Evolutionary conservation across 192 early-diverging fungal species (phyloP).

Genomic region (Anaeromyces robustus): DNA sequence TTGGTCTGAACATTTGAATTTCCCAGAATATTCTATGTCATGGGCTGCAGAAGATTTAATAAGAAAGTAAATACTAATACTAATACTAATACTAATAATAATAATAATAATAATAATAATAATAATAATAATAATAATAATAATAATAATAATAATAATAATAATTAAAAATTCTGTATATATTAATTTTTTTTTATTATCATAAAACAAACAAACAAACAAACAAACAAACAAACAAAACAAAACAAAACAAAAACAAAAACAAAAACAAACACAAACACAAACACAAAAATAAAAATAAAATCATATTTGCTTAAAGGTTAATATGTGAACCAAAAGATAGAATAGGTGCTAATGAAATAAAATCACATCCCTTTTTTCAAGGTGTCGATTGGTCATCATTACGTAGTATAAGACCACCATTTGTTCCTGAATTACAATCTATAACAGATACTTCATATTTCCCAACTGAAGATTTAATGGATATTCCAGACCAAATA

Average conservation of each 20-base stretch:
- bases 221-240: too few relatives aligned
- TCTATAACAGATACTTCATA: constrained; percentile 97
- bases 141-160: too few relatives aligned
- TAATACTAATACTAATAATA: too few relatives aligned
- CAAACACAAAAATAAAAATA: too few relatives aligned
- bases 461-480: constrained; percentile 89
- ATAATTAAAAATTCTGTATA: too few relatives aligned
- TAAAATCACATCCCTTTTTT: constrained; percentile 94
- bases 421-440: constrained; percentile 78
- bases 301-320: too few relatives aligned
- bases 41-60: constrained; percentile 87
- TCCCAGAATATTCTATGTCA: constrained; percentile 89
- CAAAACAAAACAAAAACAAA: too few relatives aligned
- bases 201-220: too few relatives aligned
- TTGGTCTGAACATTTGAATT: constrained; percentile 77
- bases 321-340: constrained; percentile 71
- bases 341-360: constrained; percentile 49
- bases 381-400: constrained; percentile 79
- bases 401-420: constrained; percentile 67
- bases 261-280: too few relatives aligned
- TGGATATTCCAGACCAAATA: constrained; percentile 34
- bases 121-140: too few relatives aligned
- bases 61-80: constrained; percentile 43
- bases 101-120: too few relatives aligned
- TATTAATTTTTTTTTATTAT: too few relatives aligned